Evolutionary conservation across 1,284 basidiomycete species (phyloP), one percentile per base, ranked within the genome.

Genomic region (Anthracocystis walkeri): DNA sequence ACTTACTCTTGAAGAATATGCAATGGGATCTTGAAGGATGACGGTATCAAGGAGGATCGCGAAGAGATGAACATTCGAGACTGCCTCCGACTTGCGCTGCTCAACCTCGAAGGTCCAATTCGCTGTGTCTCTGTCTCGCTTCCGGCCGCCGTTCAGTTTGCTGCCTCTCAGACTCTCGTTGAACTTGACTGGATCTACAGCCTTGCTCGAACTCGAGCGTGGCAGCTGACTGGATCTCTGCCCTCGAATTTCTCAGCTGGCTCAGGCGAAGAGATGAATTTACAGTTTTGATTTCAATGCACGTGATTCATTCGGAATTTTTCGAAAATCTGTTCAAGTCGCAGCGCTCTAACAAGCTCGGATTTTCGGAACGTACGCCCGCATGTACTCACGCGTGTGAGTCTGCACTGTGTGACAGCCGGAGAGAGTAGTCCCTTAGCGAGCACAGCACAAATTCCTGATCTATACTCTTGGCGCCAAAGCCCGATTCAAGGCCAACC

Each of bases 1-100:
- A 71, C 71, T 75, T 75, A 75, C 71, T 75, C 71, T 75, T 75
- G 71, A 69, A 59, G 71, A 50, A 68, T 75, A 56, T 61, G 66
- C 65, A 58, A 75, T 75, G 59, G 58, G 65, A 61, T 74, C 66
- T 68, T 75, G 71, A 69, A 62, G 66, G 71, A 75, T 75, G 71
- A 55, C 61, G 71, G 58, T 68, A 62, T 64, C 71, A 75, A 63
- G 56, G 66, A 68, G 65, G 57, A 75, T 75, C 66, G 65, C 65
- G 71, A 74, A 56, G 61, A 65, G 58, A 55, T 45, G 48, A 46
- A 61, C 58, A 46, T 31, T 58, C 56, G 33, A 61, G 71, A 61
- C 42, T 56, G 60, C 49, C 44, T 46, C 33, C 20, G 44, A 23
- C 42, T 41, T 35, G 41, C 42, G 12, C 35, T 46, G 21, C 49